These are phyloP conservation scores for Penicillium lagena DNA, from an alignment of 495 filamentous ascomycete genomes.

Conservation along the genomic window DNA sequence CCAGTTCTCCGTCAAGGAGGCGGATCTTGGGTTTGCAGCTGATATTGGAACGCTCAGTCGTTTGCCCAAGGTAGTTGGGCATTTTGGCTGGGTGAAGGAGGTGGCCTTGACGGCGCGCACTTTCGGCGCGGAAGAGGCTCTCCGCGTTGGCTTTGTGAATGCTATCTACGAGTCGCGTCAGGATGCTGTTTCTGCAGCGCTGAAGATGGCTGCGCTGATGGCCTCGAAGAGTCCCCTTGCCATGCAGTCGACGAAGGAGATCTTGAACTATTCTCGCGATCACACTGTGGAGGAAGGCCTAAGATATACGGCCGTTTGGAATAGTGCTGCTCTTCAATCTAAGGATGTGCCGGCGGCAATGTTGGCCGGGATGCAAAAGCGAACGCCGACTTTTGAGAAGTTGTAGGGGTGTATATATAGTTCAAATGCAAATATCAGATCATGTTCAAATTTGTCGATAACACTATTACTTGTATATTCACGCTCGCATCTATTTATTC, in stretches of 20 bases:
- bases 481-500: no score
- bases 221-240: constrained; percentile 85
- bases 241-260: constrained; percentile 87
- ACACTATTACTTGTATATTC: no score
- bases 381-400: constrained; percentile 80
- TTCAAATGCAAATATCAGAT: no score
- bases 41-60: constrained; percentile 86
- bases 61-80: constrained; percentile 77
- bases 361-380: constrained; percentile 69
- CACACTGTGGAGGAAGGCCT: constrained; percentile 71
- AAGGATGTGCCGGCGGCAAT: constrained; percentile 70
- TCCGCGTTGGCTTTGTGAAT: constrained; percentile 77
- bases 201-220: constrained; percentile 62
- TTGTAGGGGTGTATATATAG: constrained; percentile 38
- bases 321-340: constrained; percentile 74
- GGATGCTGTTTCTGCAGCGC: constrained; percentile 51
- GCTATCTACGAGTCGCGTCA: constrained; percentile 63
- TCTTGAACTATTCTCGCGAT: constrained; percentile 83
- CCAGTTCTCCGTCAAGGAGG: constrained; percentile 81
- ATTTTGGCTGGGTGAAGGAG: constrained; percentile 83
- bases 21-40: constrained; percentile 90
- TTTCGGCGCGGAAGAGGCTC: constrained; percentile 75
- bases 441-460: no score
- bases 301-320: constrained; percentile 83
- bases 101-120: constrained; percentile 71